Base-by-base conservation (phyloP, 2,329 filamentous ascomycete species). In the Paraconiothyrium brasiliense region DNA sequence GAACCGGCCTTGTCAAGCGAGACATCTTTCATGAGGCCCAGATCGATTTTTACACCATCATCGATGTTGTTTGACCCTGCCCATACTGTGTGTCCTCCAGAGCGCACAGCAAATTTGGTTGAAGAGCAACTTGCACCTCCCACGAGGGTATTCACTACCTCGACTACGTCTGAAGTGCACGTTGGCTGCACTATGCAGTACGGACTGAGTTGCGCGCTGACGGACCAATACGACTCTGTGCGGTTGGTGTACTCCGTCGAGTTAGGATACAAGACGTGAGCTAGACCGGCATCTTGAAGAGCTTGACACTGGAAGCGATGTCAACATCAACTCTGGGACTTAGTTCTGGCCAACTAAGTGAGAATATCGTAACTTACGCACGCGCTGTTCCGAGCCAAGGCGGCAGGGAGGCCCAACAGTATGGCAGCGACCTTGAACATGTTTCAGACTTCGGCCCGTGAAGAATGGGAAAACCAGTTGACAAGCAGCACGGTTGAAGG, bases 161-260 rank as follows among this genome's bases (percentile, higher is more conserved):
- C 59, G 44, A 59, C 57, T 2, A 79, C 74, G 37, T 78, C 69
- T 14, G 71, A 59, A 13, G 69, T 72, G 27, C 66, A 68, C 7
- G 51, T 54, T 3, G 75, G 75, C 50, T 73, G 71, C 8, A 78
- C 64, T 27, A 78, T 69, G 49, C 76, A 79, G 51, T 59, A 61
- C 6, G 75, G 76, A 1, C 43, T 58, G 22, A 74, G 51, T n/a
- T 70, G 70, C 13, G 71, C 67, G 27, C 65, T 71, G 48, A 69
- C 66, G 0, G 71, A 71, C 66, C 64, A 74, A 60, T 74, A 74
- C 10, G 68, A 72, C 3, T 46, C 51, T 5, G 61, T 71, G 11
- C 68, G 67, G 37, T 34, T 34, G 24, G 39, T 1, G 24, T 54
- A 54, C 35, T 27, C 22, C 10, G 37, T 43, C 34, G 50, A 54